Evolutionary conservation across 1,284 basidiomycete genomes (phyloP), one percentile per base, ranked within the genome.

Genomic region (Apiotrichum veenhuisii): DNA sequence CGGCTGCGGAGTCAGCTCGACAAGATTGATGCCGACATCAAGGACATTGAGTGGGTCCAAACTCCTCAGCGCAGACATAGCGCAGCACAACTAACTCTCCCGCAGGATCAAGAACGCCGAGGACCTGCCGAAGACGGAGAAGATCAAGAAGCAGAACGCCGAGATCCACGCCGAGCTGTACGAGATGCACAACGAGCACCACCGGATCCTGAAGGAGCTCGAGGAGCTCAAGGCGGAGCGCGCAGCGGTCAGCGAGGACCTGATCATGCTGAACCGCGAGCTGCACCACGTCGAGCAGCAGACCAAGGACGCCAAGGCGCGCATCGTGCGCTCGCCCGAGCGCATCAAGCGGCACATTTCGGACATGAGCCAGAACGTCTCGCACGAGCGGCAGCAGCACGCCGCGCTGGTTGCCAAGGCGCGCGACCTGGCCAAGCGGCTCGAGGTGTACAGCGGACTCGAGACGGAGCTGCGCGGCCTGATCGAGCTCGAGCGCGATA

Each of bases 261-360:
- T 64, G 25, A 57, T 66, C 5, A 58, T 48, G 49, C 67, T 64
- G 51, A 54, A 54, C 22, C 62, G 64, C n/a, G 58, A 68, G 26
- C 62, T 67, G 18, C 58, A 62, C 5, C 52, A 61, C 36, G 26
- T 71, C 14, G 52, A 60, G 17, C 43, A 60, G 26, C 59, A 70
- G 48, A 84, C 87, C 55, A 75, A 78, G 11, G 81, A 85, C 44
- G 84, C 85, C 0, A 82, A 84, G 48, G 78, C 83, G 14, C 84
- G 89, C 3, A 86, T 94, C 57, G 89, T 94, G 1, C 88, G 89
- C 66, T 91, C 89, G 0, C 90, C 90, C 0, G 90, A 94, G 45
- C 82, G 91, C 37, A 87, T 92, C 65, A 87, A 85, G 71, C 84
- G 86, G 54, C 86, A 84, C 44, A 92, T 94, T 59, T 76, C 81